phyloP scores from a whole-genome alignment of 2,329 filamentous ascomycete species.

The Penicillium brevicompactum region DNA sequence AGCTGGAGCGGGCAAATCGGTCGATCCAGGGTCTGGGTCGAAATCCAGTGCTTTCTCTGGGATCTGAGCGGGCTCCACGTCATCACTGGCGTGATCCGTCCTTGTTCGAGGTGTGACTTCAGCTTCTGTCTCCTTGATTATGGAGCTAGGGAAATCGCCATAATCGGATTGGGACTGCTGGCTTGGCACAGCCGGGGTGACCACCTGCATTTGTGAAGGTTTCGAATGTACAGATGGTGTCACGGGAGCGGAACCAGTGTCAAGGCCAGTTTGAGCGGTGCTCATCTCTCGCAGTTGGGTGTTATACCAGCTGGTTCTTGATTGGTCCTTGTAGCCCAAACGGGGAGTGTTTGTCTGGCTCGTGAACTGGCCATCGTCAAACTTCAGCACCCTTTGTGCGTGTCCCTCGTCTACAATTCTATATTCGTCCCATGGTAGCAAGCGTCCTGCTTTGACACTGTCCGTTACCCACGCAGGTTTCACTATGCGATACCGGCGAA shows the following conservation, averaged over 20 bases:
- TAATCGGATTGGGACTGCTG: constrained; percentile 46
- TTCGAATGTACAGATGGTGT: constrained; percentile 7
- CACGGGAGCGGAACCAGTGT: background rate
- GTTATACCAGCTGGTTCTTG: constrained; percentile 79
- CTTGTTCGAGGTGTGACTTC: background rate
- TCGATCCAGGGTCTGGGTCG: background rate
- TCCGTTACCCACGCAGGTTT: constrained; percentile 95
- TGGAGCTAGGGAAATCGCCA: constrained; percentile 42
- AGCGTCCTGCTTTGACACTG: constrained; percentile 75
- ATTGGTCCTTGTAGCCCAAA: constrained; percentile 77
- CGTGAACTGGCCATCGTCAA: constrained; percentile 64
- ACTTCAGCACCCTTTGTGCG: constrained; percentile 74
- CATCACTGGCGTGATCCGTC: background rate
- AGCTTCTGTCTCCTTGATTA: background rate
- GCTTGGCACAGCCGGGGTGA: constrained; percentile 6
- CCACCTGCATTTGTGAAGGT: constrained; percentile 33
- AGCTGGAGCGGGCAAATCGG: background rate
- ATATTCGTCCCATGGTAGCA: constrained; percentile 85
- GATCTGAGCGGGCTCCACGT: background rate
- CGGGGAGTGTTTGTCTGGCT: constrained; percentile 65
- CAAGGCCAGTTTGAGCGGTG: constrained; percentile 29
- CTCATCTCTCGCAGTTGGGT: constrained; percentile 60
- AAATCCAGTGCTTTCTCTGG: background rate
- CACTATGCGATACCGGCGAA: constrained; percentile 83
- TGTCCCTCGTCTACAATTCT: constrained; percentile 82